These are phyloP conservation scores for Salix koriyanagi DNA, from an alignment of 345 rosid species.

Conservation along the genomic window DNA sequence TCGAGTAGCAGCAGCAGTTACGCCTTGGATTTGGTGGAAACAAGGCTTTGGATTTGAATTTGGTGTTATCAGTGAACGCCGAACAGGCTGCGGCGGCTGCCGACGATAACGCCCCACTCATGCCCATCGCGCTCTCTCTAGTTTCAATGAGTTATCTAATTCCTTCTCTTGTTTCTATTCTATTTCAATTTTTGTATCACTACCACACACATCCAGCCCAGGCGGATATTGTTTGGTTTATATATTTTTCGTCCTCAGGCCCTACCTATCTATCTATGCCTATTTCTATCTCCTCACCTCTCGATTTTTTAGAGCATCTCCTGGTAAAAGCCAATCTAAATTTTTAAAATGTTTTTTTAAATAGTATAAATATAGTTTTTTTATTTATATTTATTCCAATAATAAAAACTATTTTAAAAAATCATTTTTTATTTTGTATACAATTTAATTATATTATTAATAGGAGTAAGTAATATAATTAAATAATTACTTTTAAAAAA, in stretches of 20 bases:
- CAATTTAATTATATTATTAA: too few species aligned
- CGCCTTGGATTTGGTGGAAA: neutral
- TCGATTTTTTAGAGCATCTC: too few species aligned
- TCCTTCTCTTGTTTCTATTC: neutral
- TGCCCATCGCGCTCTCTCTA: neutral
- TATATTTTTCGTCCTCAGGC: neutral
- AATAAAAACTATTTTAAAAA: too few species aligned
- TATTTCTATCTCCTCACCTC: too few species aligned
- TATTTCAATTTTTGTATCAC: too few species aligned
- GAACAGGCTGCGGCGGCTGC: neutral
- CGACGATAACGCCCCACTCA: constrained; percentile 9
- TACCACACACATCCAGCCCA: neutral
- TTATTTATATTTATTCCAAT: too few species aligned
- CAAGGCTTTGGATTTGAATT: neutral
- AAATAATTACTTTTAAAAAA: too few species aligned
- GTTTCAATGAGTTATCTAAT: neutral
- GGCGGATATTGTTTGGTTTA: neutral
- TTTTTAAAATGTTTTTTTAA: too few species aligned
- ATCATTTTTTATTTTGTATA: too few species aligned
- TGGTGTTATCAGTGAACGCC: neutral
- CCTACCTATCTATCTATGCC: neutral
- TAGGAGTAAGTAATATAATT: too few species aligned
- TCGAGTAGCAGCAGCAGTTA: neutral
- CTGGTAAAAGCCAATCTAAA: too few species aligned
- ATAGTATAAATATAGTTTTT: too few species aligned